Evolutionary conservation across 495 filamentous ascomycete species (phyloP).

Genomic region (Aspergillus panamensis): DNA sequence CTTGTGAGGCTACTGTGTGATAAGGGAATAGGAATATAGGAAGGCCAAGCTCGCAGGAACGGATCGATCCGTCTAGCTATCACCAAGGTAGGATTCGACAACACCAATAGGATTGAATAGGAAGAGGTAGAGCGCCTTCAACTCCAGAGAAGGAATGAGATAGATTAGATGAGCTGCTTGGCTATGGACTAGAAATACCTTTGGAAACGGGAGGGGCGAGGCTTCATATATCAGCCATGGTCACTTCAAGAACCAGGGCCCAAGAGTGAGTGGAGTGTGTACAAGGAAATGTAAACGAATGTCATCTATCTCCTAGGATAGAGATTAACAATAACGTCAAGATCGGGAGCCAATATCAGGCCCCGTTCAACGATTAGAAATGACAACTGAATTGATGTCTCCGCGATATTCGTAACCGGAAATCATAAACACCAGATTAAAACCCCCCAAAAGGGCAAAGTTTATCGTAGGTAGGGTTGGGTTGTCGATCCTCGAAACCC

Average conservation of each 20-base stretch:
- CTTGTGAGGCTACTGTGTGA: slow-evolving; percentile 8
- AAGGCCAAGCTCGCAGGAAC: slow-evolving; percentile 5
- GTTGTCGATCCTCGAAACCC: neutral
- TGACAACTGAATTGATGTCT: slow-evolving; percentile 14
- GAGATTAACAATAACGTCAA: slow-evolving; percentile 7
- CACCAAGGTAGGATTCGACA: slow-evolving; percentile 1
- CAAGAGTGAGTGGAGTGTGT: neutral
- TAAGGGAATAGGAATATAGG: neutral
- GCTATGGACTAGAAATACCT: slow-evolving; percentile 1
- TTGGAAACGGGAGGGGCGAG: neutral
- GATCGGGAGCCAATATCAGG: slow-evolving; percentile 7
- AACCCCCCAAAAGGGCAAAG: neutral
- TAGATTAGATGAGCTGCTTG: slow-evolving; percentile 5
- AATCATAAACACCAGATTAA: slow-evolving; percentile 7
- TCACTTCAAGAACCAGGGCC: neutral
- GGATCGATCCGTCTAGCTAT: slow-evolving; percentile 7
- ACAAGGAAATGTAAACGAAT: slow-evolving; percentile 7
- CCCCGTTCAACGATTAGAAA: slow-evolving; percentile 10
- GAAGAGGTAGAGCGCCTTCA: neutral
- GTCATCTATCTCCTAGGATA: slow-evolving; percentile 17
- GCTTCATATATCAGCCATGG: slow-evolving; percentile 9
- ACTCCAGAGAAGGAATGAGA: neutral
- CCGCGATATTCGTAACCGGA: slow-evolving; percentile 14
- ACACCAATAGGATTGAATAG: slow-evolving; percentile 4
- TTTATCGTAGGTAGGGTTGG: neutral